Percentiles rank a stretch among this genome's conserved stretches.
Evolutionary conservation across 768 basidiomycete species (phyloP).

Genomic region (Leccinum uliginosum): DNA sequence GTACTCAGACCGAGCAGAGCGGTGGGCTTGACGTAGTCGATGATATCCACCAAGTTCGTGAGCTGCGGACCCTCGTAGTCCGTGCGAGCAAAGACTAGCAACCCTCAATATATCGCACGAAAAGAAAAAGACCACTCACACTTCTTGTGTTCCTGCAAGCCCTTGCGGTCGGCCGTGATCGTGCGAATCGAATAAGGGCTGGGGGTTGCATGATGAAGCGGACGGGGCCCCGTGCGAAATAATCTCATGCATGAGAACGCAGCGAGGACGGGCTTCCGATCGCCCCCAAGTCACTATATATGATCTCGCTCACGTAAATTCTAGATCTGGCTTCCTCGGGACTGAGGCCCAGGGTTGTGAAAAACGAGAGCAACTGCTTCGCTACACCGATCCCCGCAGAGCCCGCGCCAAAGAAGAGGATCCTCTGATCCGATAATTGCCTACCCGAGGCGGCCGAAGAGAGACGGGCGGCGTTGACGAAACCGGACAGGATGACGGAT

Average conservation of each 20-base stretch:
- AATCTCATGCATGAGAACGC: no score
- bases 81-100: constrained; percentile 62
- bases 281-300: not conserved
- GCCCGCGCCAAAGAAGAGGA: constrained; percentile 56
- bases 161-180: constrained; percentile 64
- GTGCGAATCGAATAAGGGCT: no score
- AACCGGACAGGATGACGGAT: constrained; percentile 70
- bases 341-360: constrained; percentile 49
- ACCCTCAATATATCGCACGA: not conserved
- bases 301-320: constrained; percentile 52
- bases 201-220: no score
- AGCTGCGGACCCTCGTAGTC: constrained; percentile 65
- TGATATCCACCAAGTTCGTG: constrained; percentile 59
- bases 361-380: constrained; percentile 46
- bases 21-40: constrained; percentile 70
- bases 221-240: no score
- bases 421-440: constrained; percentile 45
- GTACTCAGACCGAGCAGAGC: constrained; percentile 76
- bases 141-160: constrained; percentile 70
- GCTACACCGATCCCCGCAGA: constrained; percentile 53
- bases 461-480: constrained; percentile 66
- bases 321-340: constrained; percentile 62
- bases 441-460: constrained; percentile 43
- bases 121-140: constrained; percentile 35
- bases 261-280: no score